These are phyloP conservation scores for Colletotrichum eremochloae DNA, from an alignment of 2,329 filamentous ascomycete genomes.

Conservation along the genomic window DNA sequence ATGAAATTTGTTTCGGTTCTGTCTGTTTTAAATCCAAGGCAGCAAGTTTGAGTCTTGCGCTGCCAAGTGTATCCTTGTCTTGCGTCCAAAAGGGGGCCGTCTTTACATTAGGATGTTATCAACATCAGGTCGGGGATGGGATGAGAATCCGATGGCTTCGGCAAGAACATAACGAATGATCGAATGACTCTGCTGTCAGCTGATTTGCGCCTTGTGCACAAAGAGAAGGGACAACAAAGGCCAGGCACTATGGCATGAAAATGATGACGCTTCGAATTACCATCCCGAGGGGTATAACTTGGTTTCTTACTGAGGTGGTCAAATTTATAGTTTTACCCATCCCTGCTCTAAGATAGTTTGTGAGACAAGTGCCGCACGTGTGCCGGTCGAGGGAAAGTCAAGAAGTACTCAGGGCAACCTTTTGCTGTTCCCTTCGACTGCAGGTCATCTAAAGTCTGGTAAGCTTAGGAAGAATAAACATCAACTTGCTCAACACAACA, in stretches of 20 bases:
- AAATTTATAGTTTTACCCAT: neutral
- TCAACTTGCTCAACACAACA: neutral
- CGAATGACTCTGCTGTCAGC: neutral
- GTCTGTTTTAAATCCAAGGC: neutral
- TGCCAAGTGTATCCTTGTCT: neutral
- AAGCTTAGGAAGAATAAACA: neutral
- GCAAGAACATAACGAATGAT: neutral
- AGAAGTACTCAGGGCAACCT: neutral
- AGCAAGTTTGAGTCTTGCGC: neutral
- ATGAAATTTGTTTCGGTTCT: neutral
- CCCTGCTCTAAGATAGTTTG: neutral
- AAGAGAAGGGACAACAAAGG: rapidly evolving
- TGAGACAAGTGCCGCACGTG: neutral
- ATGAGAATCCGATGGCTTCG: neutral
- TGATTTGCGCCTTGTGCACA: neutral
- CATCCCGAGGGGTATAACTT: neutral
- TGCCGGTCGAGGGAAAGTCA: neutral
- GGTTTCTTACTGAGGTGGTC: neutral
- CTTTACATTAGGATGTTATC: neutral
- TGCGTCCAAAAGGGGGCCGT: neutral
- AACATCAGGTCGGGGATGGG: neutral
- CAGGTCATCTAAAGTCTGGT: neutral
- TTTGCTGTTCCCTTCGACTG: neutral
- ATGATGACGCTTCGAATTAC: neutral
- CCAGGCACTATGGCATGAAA: neutral